A percentile compares a stretch with the other conserved stretches of the same genome.
These are phyloP conservation scores for Stenocarpella maydis DNA, from an alignment of 2,329 filamentous ascomycete species.

Conservation along the genomic window DNA sequence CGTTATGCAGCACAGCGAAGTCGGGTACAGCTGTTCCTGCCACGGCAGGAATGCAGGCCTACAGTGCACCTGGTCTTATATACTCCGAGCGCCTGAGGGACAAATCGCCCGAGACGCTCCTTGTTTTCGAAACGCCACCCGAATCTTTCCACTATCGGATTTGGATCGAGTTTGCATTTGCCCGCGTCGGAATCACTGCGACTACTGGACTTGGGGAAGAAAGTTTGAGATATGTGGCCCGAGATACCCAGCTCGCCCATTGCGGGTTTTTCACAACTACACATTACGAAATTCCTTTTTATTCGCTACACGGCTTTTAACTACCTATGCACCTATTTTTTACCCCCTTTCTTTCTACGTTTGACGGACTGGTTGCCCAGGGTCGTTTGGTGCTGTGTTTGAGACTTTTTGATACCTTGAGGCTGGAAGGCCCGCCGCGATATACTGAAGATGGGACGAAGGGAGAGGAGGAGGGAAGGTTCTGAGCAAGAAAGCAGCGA, in stretches of 20 bases:
- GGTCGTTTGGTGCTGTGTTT: conserved; percentile 31
- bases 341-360: conserved; percentile 10
- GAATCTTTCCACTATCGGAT: conserved; percentile 14
- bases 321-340: conserved; percentile 9
- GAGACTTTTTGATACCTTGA: conserved; percentile 33
- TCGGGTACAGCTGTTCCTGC: neutral
- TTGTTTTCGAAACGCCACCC: conserved; percentile 12
- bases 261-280: conserved; percentile 38
- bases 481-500: neutral
- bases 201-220: conserved; percentile 26
- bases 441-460: conserved; percentile 8
- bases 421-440: conserved; percentile 19
- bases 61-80: neutral
- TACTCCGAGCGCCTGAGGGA: neutral
- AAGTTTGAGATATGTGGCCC: conserved; percentile 39
- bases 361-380: conserved; percentile 16
- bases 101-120: conserved; percentile 4
- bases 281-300: conserved; percentile 25
- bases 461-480: neutral
- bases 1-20: neutral
- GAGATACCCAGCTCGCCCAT: conserved; percentile 44
- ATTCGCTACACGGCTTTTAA: conserved; percentile 28
- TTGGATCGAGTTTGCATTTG: conserved; percentile 31
- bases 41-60: neutral
- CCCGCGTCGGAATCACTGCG: conserved; percentile 21